Evolutionary conservation across 2,329 filamentous ascomycete genomes (phyloP).

Genomic region (Fusarium poae): DNA sequence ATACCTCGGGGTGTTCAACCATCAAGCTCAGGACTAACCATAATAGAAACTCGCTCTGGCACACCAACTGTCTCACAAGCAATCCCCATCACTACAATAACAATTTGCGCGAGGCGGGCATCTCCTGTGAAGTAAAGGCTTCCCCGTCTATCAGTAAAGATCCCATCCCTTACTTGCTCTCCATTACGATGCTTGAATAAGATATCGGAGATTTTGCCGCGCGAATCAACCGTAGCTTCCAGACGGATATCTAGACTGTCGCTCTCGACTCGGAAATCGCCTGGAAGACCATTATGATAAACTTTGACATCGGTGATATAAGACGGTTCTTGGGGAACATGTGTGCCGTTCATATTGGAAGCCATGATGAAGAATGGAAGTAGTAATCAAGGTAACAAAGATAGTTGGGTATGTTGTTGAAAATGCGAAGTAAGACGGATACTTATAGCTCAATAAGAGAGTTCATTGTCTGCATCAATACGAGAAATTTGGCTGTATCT

Average conservation of each 20-base stretch:
- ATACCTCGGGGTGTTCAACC: too few relatives aligned
- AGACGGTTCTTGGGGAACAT: neutral
- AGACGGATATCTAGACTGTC: neutral
- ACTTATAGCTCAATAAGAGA: neutral
- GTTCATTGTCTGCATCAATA: neutral
- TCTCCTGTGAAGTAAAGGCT: neutral
- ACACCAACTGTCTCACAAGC: neutral
- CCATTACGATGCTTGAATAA: neutral
- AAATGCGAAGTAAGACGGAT: neutral
- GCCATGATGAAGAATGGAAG: neutral
- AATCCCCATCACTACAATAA: neutral
- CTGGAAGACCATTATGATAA: neutral
- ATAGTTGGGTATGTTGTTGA: neutral
- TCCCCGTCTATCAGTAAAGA: neutral
- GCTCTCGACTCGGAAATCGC: neutral
- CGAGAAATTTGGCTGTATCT: neutral
- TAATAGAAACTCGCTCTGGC: neutral
- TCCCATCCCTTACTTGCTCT: neutral
- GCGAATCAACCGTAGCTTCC: neutral
- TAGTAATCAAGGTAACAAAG: too few relatives aligned
- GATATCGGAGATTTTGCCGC: neutral
- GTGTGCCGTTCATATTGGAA: neutral
- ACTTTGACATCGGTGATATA: neutral
- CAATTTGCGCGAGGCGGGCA: neutral
- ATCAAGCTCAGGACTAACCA: neutral